These are phyloP conservation scores for Cordyceps cateniannulata DNA, from an alignment of 2,329 filamentous ascomycete genomes.

Conservation along the genomic window DNA sequence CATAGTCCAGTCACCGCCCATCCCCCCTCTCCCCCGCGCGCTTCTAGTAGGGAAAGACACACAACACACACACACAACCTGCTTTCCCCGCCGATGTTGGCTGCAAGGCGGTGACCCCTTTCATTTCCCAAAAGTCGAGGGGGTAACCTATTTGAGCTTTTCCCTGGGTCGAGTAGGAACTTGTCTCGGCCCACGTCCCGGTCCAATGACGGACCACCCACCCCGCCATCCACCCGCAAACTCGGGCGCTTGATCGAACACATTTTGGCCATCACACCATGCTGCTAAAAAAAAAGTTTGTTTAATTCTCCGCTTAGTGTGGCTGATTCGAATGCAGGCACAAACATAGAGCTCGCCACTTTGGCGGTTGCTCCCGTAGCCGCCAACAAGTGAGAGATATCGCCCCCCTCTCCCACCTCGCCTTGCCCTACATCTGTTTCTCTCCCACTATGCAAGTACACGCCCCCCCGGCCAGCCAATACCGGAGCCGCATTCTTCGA, in stretches of 20 bases:
- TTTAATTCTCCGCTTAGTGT: too few relatives aligned
- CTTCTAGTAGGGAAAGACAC: neutral
- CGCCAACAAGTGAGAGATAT: neutral
- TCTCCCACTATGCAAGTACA: too few relatives aligned
- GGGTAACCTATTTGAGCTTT: too few relatives aligned
- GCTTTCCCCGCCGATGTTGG: neutral
- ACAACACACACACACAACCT: neutral
- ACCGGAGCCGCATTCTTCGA: neutral
- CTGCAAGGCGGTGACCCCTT: conserved; percentile 1
- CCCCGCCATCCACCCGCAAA: neutral
- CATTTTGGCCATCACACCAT: neutral
- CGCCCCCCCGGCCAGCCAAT: neutral
- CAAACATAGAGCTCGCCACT: neutral
- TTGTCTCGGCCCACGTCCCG: too few relatives aligned
- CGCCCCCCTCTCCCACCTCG: neutral
- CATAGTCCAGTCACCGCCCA: neutral
- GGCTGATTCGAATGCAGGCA: neutral
- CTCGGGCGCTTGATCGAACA: conserved; percentile 7
- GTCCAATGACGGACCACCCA: neutral
- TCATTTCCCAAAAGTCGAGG: conserved; percentile 6
- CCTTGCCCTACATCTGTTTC: neutral
- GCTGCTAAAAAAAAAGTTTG: too few relatives aligned
- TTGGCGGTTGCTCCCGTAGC: neutral
- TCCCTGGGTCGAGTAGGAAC: neutral
- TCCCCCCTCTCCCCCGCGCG: neutral